Base-by-base conservation (phyloP, 2,329 filamentous ascomycete species). In the Penicillium crustosum region DNA sequence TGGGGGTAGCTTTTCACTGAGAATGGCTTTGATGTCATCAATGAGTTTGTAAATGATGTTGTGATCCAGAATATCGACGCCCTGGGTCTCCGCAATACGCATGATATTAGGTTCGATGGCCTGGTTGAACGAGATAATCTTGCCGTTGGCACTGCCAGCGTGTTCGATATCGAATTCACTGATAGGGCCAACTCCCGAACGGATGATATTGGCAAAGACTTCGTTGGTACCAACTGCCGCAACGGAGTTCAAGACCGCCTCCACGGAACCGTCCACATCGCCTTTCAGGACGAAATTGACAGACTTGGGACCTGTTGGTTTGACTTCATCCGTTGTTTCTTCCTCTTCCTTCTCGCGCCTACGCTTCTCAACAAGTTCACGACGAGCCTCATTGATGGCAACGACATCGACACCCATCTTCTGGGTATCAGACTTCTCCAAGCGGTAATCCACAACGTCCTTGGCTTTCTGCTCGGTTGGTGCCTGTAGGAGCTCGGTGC, bases 241-340 rank as follows among this genome's bases (percentile, higher is more conserved):
- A 58, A 99, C 82, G 9, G 89, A 88, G 49, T 90, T 88, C 59
- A 87, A 82, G 3, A 97, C 89, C 2, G 94, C 94, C 78, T 99
- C 94, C 0, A 93, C 92, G 0, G 93, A 97, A 38, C 94, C 94
- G 60, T 89, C 90, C 19, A 97, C 94, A 68, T 99, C 94, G 53
- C 88, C 93, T 75, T 95, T 96, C 77, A 99, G 82, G 58, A 94
- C 86, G 75, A 97, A 94, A 67, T 89, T 89, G 48, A 96, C 82
- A 17, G 83, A 77, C 59, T 81, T 78, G 15, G 82, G 80, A 0
- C 82, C 82, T 31, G 75, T 71, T 1, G 73, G 54, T 21, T 68
- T 69, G 50, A 82, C 75, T 35, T 73, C 66, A 15, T 70, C 65
- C 3, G 64, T 58, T 3, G 66, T 61, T 27, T 77, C 76, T 9